Evolutionary conservation across 2,329 filamentous ascomycete genomes (phyloP).

Genomic region (Claviceps sp.): DNA sequence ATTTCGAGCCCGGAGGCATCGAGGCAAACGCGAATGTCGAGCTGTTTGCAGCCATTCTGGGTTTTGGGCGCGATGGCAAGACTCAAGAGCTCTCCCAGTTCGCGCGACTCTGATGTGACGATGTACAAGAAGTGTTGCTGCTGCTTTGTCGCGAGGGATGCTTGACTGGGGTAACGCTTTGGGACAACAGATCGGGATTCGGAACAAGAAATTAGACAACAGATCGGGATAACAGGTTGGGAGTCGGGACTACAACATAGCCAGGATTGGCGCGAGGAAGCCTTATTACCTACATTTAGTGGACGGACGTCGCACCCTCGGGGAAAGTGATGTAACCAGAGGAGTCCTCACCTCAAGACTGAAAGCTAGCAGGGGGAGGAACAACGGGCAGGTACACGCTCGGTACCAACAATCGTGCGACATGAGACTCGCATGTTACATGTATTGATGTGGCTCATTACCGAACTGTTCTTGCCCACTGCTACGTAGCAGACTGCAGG

Average conservation of each 20-base stretch:
- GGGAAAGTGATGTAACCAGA: too few species aligned
- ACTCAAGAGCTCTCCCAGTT: background rate
- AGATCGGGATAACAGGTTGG: background rate
- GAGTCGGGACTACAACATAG: background rate
- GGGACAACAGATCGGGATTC: background rate
- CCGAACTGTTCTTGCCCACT: too few species aligned
- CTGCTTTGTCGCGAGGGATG: background rate
- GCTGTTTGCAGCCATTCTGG: conserved; percentile 43
- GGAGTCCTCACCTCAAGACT: too few species aligned
- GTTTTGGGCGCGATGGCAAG: background rate
- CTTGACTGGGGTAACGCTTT: background rate
- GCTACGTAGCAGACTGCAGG: too few species aligned
- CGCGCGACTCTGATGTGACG: background rate
- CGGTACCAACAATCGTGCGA: too few species aligned
- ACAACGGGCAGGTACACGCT: too few species aligned
- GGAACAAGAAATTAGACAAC: background rate
- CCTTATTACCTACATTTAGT: too few species aligned
- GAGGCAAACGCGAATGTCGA: conserved; percentile 57
- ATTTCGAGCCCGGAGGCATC: conserved; percentile 49
- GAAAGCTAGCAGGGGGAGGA: too few species aligned
- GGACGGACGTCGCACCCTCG: too few species aligned
- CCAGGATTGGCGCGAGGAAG: background rate
- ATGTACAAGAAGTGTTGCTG: background rate
- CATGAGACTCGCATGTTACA: too few species aligned
- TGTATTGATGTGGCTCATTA: too few species aligned